Percentiles rank a stretch among this genome's conserved stretches.
Conservation (phyloP, 441 rosid species). For the Euphorbia celastroides region DNA sequence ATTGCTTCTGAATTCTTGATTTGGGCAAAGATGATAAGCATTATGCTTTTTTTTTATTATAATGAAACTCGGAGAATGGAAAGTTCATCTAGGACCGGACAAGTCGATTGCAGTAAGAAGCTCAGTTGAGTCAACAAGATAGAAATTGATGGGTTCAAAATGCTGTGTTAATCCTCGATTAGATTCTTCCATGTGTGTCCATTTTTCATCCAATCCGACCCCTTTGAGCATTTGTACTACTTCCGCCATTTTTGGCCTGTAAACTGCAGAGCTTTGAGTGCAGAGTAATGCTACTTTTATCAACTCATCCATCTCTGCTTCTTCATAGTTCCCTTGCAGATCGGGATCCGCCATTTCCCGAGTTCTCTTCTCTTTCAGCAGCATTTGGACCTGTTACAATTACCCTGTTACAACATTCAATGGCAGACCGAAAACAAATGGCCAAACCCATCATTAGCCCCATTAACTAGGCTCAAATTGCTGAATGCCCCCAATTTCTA, state of each 20-base stretch:
- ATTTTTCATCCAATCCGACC: slow-evolving; percentile 62
- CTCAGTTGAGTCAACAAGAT: slow-evolving; percentile 47
- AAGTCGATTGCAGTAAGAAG: slow-evolving; percentile 46
- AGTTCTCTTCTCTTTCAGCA: slow-evolving; percentile 49
- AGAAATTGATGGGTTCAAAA: slow-evolving; percentile 28
- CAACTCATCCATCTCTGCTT: slow-evolving; percentile 55
- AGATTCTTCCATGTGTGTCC: slow-evolving; percentile 64
- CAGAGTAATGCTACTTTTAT: slow-evolving; percentile 69
- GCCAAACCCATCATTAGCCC: too few relatives aligned
- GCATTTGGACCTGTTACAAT: slow-evolving; percentile 50
- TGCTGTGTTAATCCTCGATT: slow-evolving; percentile 31
- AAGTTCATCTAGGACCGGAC: slow-evolving; percentile 63
- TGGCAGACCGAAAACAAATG: too few relatives aligned
- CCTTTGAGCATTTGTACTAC: slow-evolving; percentile 79
- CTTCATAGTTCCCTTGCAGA: slow-evolving; percentile 42
- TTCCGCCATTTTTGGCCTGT: slow-evolving; percentile 74
- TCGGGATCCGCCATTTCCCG: slow-evolving; percentile 55
- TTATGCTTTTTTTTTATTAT: too few relatives aligned
- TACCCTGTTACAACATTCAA: too few relatives aligned
- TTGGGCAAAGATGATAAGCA: too few relatives aligned
- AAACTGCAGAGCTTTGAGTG: slow-evolving; percentile 54
- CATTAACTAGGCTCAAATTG: too few relatives aligned
- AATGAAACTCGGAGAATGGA: not conserved
- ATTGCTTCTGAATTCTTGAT: too few relatives aligned
- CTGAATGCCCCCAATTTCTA: too few relatives aligned